Conservation (phyloP, 106 monocot species). For the Allium sativum region DNA sequence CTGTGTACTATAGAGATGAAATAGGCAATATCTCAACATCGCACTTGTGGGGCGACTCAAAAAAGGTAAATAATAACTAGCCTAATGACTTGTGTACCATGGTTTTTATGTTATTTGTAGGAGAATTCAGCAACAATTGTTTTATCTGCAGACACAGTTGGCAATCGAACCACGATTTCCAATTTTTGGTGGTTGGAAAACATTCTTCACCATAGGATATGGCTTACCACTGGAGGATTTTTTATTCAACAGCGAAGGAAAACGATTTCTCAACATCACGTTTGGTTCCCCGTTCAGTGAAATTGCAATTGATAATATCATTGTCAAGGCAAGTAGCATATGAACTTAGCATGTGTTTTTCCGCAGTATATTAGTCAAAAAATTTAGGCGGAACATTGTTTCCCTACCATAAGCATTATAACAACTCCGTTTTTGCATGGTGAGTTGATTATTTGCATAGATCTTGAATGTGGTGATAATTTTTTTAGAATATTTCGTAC, state of each 20-base stretch:
- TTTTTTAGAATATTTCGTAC: too few relatives aligned
- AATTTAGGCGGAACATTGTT: too few relatives aligned
- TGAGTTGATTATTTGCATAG: too few relatives aligned
- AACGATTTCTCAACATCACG: conserved; percentile 80
- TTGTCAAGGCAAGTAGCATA: conserved; percentile 60
- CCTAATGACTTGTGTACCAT: neutral
- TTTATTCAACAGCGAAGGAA: conserved; percentile 64
- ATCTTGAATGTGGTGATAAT: too few relatives aligned
- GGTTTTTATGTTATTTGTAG: neutral
- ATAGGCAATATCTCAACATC: conserved; percentile 97
- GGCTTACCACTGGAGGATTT: conserved; percentile 79
- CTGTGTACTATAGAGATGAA: conserved; percentile 97
- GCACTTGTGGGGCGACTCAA: conserved; percentile 71
- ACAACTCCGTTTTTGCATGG: too few relatives aligned
- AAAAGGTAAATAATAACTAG: conserved; percentile 29
- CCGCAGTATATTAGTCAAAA: too few relatives aligned
- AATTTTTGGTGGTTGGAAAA: conserved; percentile 95
- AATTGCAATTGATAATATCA: conserved; percentile 61
- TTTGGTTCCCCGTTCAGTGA: conserved; percentile 80
- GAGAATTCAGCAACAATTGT: neutral
- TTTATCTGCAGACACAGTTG: conserved; percentile 65
- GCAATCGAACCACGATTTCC: conserved; percentile 94
- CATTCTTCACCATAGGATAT: conserved; percentile 90
- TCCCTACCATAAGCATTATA: too few relatives aligned
- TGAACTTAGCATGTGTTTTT: neutral